These are phyloP conservation scores for Alternaria sp. DNA, from an alignment of 2,329 filamentous ascomycete genomes.

Conservation along the genomic window DNA sequence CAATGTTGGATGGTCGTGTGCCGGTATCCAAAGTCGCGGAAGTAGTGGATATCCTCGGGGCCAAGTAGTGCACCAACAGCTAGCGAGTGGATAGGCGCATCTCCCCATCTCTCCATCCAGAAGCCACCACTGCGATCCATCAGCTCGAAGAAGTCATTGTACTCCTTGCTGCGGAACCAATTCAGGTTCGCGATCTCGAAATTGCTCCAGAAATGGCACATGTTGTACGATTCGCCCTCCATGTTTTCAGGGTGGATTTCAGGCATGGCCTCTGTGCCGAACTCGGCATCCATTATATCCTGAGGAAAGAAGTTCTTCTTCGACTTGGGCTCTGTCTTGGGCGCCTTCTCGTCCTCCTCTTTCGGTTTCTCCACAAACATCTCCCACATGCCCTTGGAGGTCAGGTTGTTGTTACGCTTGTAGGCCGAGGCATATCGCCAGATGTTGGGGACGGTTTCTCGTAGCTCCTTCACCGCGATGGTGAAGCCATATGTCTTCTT, in stretches of 20 bases:
- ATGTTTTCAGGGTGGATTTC: constrained; percentile 90
- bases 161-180: constrained; percentile 97
- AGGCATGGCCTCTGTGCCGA: constrained; percentile 71
- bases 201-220: constrained; percentile 99
- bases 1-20: constrained; percentile 99
- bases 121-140: constrained; percentile 98
- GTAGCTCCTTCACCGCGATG: constrained; percentile 96
- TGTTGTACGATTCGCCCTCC: constrained; percentile 98
- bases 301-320: constrained; percentile 76
- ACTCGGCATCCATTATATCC: constrained; percentile 78
- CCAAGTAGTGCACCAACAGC: constrained; percentile 87
- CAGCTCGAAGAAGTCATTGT: constrained; percentile 98
- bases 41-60: constrained; percentile 91
- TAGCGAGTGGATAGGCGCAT: constrained; percentile 96
- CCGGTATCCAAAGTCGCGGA: constrained; percentile 97
- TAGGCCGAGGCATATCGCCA: constrained; percentile 99
- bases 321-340: constrained; percentile 68
- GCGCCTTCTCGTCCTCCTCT: constrained; percentile 61
- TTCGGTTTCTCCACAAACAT: constrained; percentile 90
- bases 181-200: constrained; percentile 95
- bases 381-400: constrained; percentile 93
- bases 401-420: constrained; percentile 88
- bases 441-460: constrained; percentile 97
- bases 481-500: constrained; percentile 99
- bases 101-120: constrained; percentile 99